These are phyloP conservation scores for Persicaria maculosa DNA, from an alignment of 148 eudicot genomes.

Conservation along the genomic window DNA sequence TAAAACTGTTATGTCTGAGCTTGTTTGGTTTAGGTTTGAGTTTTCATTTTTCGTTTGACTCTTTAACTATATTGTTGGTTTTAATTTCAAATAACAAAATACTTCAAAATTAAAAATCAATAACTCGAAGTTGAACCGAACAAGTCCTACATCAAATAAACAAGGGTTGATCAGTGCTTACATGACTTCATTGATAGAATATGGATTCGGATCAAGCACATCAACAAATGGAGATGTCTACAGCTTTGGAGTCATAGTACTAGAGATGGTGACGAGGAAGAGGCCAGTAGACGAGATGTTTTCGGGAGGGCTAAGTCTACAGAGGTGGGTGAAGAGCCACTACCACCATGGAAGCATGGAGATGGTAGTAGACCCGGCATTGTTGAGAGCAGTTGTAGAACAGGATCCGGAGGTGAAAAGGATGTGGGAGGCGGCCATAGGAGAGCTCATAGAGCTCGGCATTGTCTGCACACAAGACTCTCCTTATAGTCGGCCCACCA, in stretches of 20 bases:
- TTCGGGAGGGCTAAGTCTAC: background rate
- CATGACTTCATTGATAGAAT: background rate
- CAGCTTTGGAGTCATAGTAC: constrained; percentile 4
- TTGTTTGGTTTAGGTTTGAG: no score
- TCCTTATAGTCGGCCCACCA: background rate
- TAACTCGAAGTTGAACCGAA: no score
- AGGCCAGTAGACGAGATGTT: background rate
- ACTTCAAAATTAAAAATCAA: no score
- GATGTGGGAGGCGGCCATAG: background rate
- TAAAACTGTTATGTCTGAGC: no score
- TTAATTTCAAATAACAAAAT: no score
- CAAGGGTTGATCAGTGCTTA: background rate
- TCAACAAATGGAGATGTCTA: background rate
- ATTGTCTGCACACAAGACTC: background rate
- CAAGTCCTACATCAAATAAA: background rate
- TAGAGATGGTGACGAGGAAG: background rate
- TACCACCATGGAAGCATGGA: background rate
- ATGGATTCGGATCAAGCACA: constrained; percentile 9
- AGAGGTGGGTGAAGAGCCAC: background rate
- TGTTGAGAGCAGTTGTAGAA: background rate
- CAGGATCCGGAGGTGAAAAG: background rate
- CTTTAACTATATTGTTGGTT: no score
- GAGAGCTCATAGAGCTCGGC: constrained; percentile 1
- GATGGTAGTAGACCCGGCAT: background rate
- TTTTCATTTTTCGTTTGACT: no score